A percentile compares a stretch with the other conserved stretches of the same genome.
Conservation (phyloP, 2,329 filamentous ascomycete species). For the Pestalotiopsis sp. region DNA sequence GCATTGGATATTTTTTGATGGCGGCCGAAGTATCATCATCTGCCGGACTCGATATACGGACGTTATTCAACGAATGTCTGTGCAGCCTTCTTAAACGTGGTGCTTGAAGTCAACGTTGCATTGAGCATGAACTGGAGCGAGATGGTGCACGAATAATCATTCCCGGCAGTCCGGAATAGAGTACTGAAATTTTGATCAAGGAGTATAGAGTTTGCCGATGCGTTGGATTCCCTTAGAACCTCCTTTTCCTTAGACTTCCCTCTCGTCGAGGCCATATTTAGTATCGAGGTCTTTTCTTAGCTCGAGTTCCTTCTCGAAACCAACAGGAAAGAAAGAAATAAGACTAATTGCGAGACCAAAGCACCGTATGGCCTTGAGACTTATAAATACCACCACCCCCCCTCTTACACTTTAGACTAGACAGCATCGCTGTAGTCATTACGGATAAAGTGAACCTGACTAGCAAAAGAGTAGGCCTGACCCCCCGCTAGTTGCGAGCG, state of each 20-base stretch:
- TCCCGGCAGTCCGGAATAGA: too few species aligned
- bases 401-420: neutral
- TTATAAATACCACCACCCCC: neutral
- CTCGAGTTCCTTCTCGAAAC: neutral
- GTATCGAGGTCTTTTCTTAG: neutral
- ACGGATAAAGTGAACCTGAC: neutral
- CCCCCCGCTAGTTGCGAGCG: neutral
- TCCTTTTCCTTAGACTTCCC: neutral
- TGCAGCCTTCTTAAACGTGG: too few species aligned
- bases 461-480: neutral
- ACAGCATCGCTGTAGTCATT: neutral
- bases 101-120: too few species aligned
- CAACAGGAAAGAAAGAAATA: neutral
- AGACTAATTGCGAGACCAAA: neutral
- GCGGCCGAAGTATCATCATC: too few species aligned
- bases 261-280: constrained; percentile 1
- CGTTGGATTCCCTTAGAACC: too few species aligned
- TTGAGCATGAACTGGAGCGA: too few species aligned
- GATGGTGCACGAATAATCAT: too few species aligned
- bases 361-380: neutral
- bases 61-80: too few species aligned
- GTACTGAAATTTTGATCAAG: too few species aligned
- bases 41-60: too few species aligned
- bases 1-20: too few species aligned
- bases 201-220: too few species aligned